Evolutionary conservation across 139 green algal genomes (phyloP).

Genomic region (Auxenochlorella protothecoides): DNA sequence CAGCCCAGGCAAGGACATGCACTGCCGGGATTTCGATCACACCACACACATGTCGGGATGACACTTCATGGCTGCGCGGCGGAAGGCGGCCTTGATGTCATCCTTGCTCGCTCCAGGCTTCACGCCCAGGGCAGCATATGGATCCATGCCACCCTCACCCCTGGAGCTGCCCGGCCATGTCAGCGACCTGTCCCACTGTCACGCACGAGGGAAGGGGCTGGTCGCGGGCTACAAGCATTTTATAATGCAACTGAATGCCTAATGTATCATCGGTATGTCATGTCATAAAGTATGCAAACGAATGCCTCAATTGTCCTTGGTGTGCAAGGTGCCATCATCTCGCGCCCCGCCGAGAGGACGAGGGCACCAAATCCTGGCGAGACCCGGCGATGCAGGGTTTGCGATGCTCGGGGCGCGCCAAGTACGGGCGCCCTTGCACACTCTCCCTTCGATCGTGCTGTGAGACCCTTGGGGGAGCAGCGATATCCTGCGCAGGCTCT

Average conservation of each 20-base stretch:
- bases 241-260: background rate
- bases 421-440: no score
- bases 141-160: constrained; percentile 12
- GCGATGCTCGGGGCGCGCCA: no score
- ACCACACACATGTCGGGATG: constrained; percentile 43
- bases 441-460: no score
- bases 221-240: background rate
- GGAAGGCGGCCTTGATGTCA: constrained; percentile 46
- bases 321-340: no score
- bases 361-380: no score
- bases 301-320: no score
- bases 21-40: background rate
- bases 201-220: background rate
- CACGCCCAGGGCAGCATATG: constrained; percentile 42
- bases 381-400: no score
- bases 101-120: constrained; percentile 16
- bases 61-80: constrained; percentile 26
- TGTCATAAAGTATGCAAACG: no score
- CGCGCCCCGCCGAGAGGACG: no score
- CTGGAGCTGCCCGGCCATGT: background rate
- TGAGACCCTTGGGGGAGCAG: no score
- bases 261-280: background rate
- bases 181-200: background rate
- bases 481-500: no score
- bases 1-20: background rate